Conservation (phyloP, 2,329 filamentous ascomycete genomes). For the Diaporthe longicolla region DNA sequence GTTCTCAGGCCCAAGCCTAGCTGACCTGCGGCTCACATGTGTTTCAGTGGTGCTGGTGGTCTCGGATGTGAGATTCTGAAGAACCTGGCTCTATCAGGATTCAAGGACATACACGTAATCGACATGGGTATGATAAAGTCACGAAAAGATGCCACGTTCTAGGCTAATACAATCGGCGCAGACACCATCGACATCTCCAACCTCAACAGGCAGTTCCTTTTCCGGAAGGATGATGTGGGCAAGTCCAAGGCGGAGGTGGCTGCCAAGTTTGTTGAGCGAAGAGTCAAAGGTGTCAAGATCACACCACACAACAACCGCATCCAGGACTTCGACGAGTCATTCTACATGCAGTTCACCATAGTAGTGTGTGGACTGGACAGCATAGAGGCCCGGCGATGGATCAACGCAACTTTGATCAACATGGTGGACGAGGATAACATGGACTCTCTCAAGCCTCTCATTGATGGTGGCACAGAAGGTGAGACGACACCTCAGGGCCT, state of each 20-base stretch:
- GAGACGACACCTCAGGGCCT: constrained; percentile 40
- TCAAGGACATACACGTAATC: constrained; percentile 98
- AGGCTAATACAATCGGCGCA: constrained; percentile 51
- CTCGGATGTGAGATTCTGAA: constrained; percentile 97
- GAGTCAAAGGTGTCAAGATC: constrained; percentile 92
- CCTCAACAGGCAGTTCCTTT: constrained; percentile 96
- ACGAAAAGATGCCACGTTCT: not conserved
- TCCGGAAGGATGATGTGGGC: constrained; percentile 91
- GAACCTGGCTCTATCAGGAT: constrained; percentile 93
- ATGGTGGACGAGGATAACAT: constrained; percentile 89
- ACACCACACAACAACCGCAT: constrained; percentile 95
- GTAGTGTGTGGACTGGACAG: constrained; percentile 96
- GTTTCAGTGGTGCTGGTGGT: constrained; percentile 86
- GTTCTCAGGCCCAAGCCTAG: constrained; percentile 48
- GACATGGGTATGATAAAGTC: constrained; percentile 83
- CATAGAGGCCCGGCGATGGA: constrained; percentile 98
- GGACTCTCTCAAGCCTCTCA: constrained; percentile 91
- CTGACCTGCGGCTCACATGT: constrained; percentile 38
- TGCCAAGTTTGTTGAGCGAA: constrained; percentile 88
- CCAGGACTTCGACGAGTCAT: constrained; percentile 95
- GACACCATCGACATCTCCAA: constrained; percentile 99
- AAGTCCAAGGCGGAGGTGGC: constrained; percentile 95
- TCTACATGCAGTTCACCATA: constrained; percentile 97
- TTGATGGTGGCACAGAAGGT: constrained; percentile 97
- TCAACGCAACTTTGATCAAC: constrained; percentile 91